Percentiles rank a stretch among this genome's conserved stretches.
phyloP scores from a whole-genome alignment of 1,139 yeast species.

The Saccharomyces hybrid region DNA sequence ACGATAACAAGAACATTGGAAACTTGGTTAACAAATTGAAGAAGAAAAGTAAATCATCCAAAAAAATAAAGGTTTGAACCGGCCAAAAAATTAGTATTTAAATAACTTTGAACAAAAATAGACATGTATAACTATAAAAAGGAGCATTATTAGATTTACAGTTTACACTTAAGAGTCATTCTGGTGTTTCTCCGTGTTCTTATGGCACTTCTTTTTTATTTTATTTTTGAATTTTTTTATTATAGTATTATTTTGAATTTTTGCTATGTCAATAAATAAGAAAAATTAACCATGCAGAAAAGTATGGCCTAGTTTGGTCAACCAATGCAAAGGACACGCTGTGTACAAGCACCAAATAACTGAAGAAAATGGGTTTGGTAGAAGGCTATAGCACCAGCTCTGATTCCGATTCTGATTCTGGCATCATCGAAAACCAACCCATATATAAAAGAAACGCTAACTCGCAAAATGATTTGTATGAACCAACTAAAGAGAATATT shows the following conservation, averaged over 20 bases:
- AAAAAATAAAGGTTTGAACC: background rate
- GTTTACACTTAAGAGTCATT: background rate
- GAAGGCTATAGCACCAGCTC: conserved; percentile 16
- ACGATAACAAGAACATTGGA: conserved; percentile 11
- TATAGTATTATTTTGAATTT: background rate
- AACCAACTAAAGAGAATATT: background rate
- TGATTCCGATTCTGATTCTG: conserved; percentile 7
- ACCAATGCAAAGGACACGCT: background rate
- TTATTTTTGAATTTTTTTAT: too few species aligned
- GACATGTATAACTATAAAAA: background rate
- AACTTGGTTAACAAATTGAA: conserved; percentile 27
- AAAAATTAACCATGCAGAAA: too few species aligned
- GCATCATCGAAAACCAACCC: background rate
- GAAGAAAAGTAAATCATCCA: conserved; percentile 16
- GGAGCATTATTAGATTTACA: background rate
- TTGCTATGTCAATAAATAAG: too few species aligned
- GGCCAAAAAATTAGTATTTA: background rate
- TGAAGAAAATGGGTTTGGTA: conserved; percentile 13
- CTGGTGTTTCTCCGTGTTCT: background rate
- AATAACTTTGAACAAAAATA: background rate
- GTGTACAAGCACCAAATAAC: background rate
- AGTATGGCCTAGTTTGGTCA: background rate
- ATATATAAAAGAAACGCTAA: background rate
- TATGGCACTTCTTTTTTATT: too few species aligned
- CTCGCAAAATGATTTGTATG: background rate